These are phyloP conservation scores for Peltaster fructicola DNA, from an alignment of 2,329 filamentous ascomycete species.

Conservation along the genomic window DNA sequence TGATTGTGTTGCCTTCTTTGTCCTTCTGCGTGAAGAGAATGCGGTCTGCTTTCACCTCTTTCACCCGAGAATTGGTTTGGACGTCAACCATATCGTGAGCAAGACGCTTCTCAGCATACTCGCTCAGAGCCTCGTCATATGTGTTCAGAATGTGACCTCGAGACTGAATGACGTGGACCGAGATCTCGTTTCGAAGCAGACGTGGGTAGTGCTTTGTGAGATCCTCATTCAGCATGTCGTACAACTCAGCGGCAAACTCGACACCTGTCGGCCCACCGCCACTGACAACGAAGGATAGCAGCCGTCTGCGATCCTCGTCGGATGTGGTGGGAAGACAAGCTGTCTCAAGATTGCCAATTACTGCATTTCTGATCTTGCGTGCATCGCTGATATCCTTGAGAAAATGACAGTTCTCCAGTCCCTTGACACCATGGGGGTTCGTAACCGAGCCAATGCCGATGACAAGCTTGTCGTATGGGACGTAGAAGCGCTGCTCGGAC, in stretches of 20 bases:
- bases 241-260: slow-evolving; percentile 92
- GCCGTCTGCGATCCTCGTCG: slow-evolving; percentile 68
- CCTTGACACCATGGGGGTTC: slow-evolving; percentile 90
- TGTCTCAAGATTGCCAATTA: slow-evolving; percentile 76
- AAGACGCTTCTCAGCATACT: slow-evolving; percentile 82
- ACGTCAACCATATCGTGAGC: slow-evolving; percentile 81
- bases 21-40: slow-evolving; percentile 78
- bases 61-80: slow-evolving; percentile 80
- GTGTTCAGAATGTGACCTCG: slow-evolving; percentile 92
- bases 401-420: slow-evolving; percentile 83
- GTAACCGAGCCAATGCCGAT: slow-evolving; percentile 82
- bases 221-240: slow-evolving; percentile 92
- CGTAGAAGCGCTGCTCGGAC: slow-evolving; percentile 66
- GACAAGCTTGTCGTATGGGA: slow-evolving; percentile 94
- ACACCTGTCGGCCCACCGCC: slow-evolving; percentile 93
- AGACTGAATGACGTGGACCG: slow-evolving; percentile 91
- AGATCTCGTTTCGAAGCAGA: slow-evolving; percentile 90
- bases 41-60: slow-evolving; percentile 66
- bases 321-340: slow-evolving; percentile 84
- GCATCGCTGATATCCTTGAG: slow-evolving; percentile 92
- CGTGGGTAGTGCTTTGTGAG: slow-evolving; percentile 67
- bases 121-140: slow-evolving; percentile 85
- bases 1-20: slow-evolving; percentile 54
- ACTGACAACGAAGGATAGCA: slow-evolving; percentile 90
- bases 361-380: slow-evolving; percentile 68